phyloP scores from a whole-genome alignment of 106 monocot genomes.

The Hemerocallis citrina region DNA sequence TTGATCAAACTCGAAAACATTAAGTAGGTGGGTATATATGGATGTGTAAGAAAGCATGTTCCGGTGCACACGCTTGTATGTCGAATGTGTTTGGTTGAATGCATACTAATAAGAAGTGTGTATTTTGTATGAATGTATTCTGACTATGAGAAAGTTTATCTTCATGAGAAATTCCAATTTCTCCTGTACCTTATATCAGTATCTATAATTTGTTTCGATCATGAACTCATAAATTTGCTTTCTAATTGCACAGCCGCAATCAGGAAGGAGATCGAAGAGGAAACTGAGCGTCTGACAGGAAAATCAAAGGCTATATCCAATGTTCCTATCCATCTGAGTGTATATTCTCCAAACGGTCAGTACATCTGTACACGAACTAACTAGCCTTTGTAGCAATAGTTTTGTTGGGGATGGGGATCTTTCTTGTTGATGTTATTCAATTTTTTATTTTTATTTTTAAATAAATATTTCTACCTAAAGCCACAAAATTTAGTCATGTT shows the following conservation, averaged over 20 bases:
- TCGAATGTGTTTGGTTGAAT: too few species aligned
- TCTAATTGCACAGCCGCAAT: constrained; percentile 54
- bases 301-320: constrained; percentile 87
- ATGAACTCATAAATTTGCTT: constrained; percentile 8
- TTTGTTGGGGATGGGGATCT: not conserved
- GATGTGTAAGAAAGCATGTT: too few species aligned
- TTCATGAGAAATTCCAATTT: not conserved
- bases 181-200: too few species aligned
- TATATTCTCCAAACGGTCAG: constrained; percentile 85
- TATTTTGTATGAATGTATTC: too few species aligned
- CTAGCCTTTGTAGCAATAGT: not conserved
- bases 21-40: too few species aligned
- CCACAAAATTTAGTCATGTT: not conserved
- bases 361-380: constrained; percentile 10
- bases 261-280: constrained; percentile 73
- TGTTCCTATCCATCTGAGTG: constrained; percentile 85
- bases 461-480: not conserved
- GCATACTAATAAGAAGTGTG: too few species aligned
- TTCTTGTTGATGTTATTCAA: not conserved
- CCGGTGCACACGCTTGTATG: too few species aligned
- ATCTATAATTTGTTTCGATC: too few species aligned
- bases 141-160: not conserved
- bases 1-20: too few species aligned
- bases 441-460: not conserved
- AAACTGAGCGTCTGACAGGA: constrained; percentile 92